Evolutionary conservation across 2,329 filamentous ascomycete genomes (phyloP).

Genomic region (Madurella mycetomatis): DNA sequence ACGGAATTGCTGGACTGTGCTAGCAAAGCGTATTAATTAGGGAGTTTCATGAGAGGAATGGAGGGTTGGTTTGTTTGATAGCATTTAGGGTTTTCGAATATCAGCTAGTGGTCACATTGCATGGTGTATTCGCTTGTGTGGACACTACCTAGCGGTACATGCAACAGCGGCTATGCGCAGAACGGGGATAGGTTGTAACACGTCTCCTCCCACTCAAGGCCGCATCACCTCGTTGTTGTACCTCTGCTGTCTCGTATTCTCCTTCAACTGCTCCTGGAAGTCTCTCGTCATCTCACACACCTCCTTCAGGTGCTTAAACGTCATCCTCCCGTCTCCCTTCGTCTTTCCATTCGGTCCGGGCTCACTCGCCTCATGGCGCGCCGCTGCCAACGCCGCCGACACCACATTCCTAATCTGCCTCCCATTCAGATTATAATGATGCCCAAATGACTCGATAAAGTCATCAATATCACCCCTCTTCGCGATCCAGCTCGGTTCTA

Average conservation of each 20-base stretch:
- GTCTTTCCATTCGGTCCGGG: background rate
- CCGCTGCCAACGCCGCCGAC: background rate
- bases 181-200: too few relatives aligned
- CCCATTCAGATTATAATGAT: background rate
- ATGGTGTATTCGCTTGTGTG: too few relatives aligned
- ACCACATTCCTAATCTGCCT: background rate
- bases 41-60: too few relatives aligned
- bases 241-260: background rate
- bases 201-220: background rate
- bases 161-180: too few relatives aligned
- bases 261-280: background rate
- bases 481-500: slow-evolving; percentile 11
- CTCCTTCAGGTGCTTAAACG: background rate
- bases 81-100: too few relatives aligned
- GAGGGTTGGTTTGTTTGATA: too few relatives aligned
- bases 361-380: background rate
- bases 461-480: background rate
- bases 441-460: background rate
- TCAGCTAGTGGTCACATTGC: too few relatives aligned
- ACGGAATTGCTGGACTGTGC: too few relatives aligned
- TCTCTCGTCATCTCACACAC: background rate
- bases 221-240: background rate
- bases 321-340: background rate
- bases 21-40: too few relatives aligned
- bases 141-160: too few relatives aligned